Conservation (phyloP, 2,329 filamentous ascomycete genomes). For the Fusarium veterinarium region DNA sequence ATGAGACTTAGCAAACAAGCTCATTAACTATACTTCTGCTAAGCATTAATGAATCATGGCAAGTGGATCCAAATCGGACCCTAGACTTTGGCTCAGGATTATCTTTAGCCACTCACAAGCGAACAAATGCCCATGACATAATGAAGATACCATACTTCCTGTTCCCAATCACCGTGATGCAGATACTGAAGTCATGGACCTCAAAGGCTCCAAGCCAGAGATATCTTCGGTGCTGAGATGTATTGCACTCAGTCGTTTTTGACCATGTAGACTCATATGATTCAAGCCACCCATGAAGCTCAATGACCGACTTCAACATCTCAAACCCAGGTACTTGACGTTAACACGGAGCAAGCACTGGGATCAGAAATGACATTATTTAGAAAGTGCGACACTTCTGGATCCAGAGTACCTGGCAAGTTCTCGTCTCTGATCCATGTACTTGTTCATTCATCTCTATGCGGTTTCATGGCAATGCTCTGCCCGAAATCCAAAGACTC, state of each 20-base stretch:
- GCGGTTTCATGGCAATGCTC: neutral
- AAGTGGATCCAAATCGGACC: slow-evolving; percentile 1
- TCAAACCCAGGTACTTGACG: neutral
- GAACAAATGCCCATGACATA: slow-evolving; percentile 28
- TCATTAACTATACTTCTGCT: neutral
- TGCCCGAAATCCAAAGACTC: neutral
- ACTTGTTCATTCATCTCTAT: neutral
- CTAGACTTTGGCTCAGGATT: neutral
- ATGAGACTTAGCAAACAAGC: slow-evolving; percentile 1
- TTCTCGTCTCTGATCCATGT: neutral
- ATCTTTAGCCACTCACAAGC: slow-evolving; percentile 20
- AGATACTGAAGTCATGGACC: neutral
- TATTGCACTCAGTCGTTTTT: neutral
- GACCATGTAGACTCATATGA: neutral
- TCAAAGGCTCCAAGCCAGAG: neutral
- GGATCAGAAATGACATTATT: neutral
- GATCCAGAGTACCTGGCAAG: neutral
- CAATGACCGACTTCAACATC: neutral
- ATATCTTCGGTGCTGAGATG: neutral
- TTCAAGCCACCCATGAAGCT: neutral
- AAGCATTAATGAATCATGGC: neutral
- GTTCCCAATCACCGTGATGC: neutral
- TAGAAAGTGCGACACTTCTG: neutral
- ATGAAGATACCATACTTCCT: neutral
- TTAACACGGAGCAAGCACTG: neutral